Conservation (phyloP, 768 basidiomycete species). For the Lactifluus echinatus region DNA sequence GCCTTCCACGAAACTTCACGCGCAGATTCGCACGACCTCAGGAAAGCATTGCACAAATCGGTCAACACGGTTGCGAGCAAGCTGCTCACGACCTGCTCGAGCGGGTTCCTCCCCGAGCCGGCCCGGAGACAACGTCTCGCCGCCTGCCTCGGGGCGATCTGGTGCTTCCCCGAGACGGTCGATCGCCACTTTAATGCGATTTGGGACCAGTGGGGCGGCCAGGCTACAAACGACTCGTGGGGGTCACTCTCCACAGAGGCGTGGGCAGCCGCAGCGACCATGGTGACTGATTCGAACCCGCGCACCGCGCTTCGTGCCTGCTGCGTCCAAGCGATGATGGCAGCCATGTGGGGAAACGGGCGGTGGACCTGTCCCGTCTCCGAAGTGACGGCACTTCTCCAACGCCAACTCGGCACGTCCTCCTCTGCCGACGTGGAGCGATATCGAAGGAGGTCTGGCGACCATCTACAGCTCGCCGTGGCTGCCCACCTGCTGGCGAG, state of each 20-base stretch:
- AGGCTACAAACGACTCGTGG: constrained; percentile 1
- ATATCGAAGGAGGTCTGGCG: not conserved
- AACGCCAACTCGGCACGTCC: not conserved
- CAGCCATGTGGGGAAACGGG: not conserved
- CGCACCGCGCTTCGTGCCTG: not conserved
- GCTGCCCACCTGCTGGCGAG: not conserved
- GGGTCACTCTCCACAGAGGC: constrained; percentile 1
- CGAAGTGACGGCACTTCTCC: not conserved
- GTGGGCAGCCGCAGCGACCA: not conserved
- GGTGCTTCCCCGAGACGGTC: not conserved
- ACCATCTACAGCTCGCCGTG: not conserved
- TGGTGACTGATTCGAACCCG: not conserved
- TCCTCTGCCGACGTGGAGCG: not conserved
- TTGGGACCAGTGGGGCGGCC: not conserved
- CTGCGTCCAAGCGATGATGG: not conserved
- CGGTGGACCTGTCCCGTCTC: not conserved
- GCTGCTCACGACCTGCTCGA: not conserved
- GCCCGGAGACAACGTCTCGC: not conserved
- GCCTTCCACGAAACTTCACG: not conserved
- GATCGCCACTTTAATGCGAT: not conserved
- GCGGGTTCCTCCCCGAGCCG: not conserved
- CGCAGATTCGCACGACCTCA: not conserved
- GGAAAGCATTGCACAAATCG: not conserved
- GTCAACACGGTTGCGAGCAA: not conserved
- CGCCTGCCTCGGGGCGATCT: not conserved